Evolutionary conservation across 345 rosid species (phyloP), one percentile per base, ranked within the genome.

Genomic region (Ailanthus altissimus): DNA sequence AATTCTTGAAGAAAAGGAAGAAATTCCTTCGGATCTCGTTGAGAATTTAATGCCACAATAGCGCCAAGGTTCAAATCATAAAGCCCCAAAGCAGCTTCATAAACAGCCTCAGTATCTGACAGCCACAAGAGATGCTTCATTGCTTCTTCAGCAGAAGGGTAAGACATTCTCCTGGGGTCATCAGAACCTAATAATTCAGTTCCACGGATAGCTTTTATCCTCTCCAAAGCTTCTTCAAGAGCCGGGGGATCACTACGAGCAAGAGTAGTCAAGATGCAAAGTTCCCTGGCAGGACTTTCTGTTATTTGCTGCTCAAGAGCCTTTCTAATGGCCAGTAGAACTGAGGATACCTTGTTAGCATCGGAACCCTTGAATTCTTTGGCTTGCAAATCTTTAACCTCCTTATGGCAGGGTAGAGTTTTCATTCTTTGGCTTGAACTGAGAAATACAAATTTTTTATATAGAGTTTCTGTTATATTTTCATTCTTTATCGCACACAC

Each of bases 51-150:
- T 69, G 99, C 98, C 84, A 96, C 99, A 60, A 96, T 92, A 81
- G 99, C 99, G 81, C 97, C 93, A 83, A 96, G 97, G 86, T 92
- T 89, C 88, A 96, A 83, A 87, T 93, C 98, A 73, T 93, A 93
- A 78, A 93, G 97, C 62, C 99, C 99, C 65, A 96, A 81, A 77
- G 99, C 97, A 81, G 99, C 92, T 85, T 92, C 93, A 84, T 86
- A 96, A 72, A 96, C 91, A 53, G 94, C 98, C 73, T 91, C 95
- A n/a, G 92, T 77, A 87, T 93, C 98, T 80, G 94, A 89, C 86
- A 96, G 79, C 99, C 99, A 96, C 72, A 96, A 68, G 58, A 96
- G 93, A 84, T 96, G 99, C 84, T 92, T 96, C 81, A 92, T 70
- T 14, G 97, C 95, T 88, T 93, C 99, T 85, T 96, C 99, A 45